Base-by-base conservation (phyloP, 306 rosid genomes). In the Corylus avellana region DNA sequence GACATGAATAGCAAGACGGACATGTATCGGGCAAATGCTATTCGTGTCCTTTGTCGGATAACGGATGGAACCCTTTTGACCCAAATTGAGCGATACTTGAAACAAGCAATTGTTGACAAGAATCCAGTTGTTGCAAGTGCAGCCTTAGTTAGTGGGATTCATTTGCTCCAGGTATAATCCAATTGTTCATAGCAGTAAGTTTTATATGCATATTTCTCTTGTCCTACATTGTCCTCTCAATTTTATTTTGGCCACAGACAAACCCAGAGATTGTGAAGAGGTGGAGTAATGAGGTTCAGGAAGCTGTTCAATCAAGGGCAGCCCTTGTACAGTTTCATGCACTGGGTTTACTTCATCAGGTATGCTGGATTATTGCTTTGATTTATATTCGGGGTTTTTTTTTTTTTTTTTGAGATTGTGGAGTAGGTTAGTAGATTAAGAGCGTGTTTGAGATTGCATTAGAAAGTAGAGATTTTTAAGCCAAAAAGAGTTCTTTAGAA, bases 271-370 rank as follows among this genome's bases (percentile, higher is more conserved):
- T 95, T 86, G 99, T 95, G 55, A 93, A 91, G 86, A 87, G 99
- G 87, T 95, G 99, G 99, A 95, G 99, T 78, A 95, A 95, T 82
- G 99, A 95, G 90, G 96, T 95, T 86, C 99, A 95, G 83, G 99
- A 95, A 88, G 97, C 99, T 69, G 97, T 95, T 85, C 99, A 95
- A 85, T 93, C 99, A 57, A 91, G 98, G 85, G 97, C 99, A 42
- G 98, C 99, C 75, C 99, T 95, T 83, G 99, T 95, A 61, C 99
- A 95, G 78, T 95, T 95, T 82, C 99, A 95, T 84, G 98, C 96
- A 4, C 85, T 94, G 79, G 98, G 91, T 79, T 87, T 93, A 89
- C 93, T 95, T 80, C 98, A 95, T 83, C 98, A 95, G 97, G 99
- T 95, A 82, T 74, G 85, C 71, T 50, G 63, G 63, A n/a, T 70